Conservation (phyloP, 2,329 filamentous ascomycete species). For the Fusarium nurragi region DNA sequence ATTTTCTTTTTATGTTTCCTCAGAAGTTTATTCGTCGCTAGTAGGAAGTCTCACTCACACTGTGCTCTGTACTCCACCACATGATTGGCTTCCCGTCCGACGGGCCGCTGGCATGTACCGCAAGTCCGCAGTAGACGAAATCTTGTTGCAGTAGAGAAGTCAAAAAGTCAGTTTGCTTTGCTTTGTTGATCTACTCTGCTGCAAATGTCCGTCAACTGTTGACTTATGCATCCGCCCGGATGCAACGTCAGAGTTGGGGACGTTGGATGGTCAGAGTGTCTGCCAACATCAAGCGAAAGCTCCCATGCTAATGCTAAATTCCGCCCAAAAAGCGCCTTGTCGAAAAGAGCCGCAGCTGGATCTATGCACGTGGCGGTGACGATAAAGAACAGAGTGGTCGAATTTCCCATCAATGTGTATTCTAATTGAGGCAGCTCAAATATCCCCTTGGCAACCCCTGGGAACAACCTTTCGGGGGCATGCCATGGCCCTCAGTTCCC, state of each 20-base stretch:
- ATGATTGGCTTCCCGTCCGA: slow-evolving; percentile 38
- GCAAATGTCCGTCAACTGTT: slow-evolving; percentile 11
- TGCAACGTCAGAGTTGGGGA: slow-evolving; percentile 27
- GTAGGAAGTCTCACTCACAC: slow-evolving; percentile 4
- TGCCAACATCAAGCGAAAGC: background rate
- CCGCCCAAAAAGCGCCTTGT: background rate
- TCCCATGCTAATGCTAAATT: background rate
- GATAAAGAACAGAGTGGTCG: slow-evolving; percentile 8
- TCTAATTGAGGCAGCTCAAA: slow-evolving; percentile 37
- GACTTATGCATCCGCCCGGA: slow-evolving; percentile 15
- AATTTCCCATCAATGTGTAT: slow-evolving; percentile 28
- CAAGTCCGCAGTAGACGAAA: slow-evolving; percentile 8
- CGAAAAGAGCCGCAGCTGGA: slow-evolving; percentile 36
- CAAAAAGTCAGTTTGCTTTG: background rate
- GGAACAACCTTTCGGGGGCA: background rate
- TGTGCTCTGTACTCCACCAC: slow-evolving; percentile 22
- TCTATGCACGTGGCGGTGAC: slow-evolving; percentile 39
- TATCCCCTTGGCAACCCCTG: slow-evolving; percentile 25
- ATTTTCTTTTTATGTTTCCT: slow-evolving; percentile 12
- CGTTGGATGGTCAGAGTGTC: slow-evolving; percentile 26
- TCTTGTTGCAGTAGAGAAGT: slow-evolving; percentile 5
- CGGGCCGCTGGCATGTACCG: slow-evolving; percentile 36
- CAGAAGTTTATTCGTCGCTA: slow-evolving; percentile 12
- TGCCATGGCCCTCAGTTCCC: background rate
- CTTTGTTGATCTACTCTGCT: background rate